phyloP scores from a whole-genome alignment of 257 asterid genomes.

The Plectranthus barbatus region DNA sequence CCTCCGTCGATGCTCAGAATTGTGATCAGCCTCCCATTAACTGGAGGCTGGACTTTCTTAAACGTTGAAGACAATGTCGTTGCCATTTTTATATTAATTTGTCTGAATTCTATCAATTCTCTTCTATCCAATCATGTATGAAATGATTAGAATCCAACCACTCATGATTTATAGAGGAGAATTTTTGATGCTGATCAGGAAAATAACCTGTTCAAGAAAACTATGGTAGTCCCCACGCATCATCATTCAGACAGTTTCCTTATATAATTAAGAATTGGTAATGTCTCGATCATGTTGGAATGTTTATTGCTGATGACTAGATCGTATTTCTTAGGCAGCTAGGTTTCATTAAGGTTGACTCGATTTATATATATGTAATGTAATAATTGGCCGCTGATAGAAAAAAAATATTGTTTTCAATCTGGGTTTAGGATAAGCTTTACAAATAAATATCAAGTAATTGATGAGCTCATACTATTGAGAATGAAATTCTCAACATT shows the following conservation, averaged over 20 bases:
- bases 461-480: too few species aligned
- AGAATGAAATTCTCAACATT: too few species aligned
- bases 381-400: too few species aligned
- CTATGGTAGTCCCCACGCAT: neutral
- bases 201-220: neutral
- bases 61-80: slow-evolving; percentile 25
- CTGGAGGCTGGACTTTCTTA: slow-evolving; percentile 25
- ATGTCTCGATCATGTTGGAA: neutral
- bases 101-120: too few species aligned
- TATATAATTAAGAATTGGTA: neutral
- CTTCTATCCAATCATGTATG: neutral
- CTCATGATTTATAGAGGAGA: neutral
- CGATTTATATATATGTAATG: neutral
- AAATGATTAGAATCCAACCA: neutral
- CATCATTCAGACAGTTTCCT: neutral
- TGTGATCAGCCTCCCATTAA: slow-evolving; percentile 30
- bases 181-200: neutral
- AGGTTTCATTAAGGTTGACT: neutral
- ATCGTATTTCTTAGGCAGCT: neutral
- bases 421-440: too few species aligned
- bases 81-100: too few species aligned
- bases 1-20: slow-evolving; percentile 77
- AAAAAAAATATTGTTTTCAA: too few species aligned
- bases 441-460: too few species aligned
- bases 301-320: neutral